Conservation (phyloP, 2,329 filamentous ascomycete species). For the Colletotrichum sp. region DNA sequence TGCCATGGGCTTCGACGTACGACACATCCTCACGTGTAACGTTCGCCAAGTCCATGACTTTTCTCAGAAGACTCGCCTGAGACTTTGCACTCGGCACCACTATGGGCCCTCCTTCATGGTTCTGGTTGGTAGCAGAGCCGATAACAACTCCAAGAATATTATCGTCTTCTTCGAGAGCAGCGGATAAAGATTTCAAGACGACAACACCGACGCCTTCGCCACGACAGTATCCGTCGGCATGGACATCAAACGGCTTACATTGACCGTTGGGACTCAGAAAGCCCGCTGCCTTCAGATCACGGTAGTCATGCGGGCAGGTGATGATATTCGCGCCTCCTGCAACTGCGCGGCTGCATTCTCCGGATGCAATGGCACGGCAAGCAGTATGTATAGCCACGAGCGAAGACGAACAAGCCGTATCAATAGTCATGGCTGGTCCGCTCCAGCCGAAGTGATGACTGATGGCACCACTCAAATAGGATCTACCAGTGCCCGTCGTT, state of each 20-base stretch:
- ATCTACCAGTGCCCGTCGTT: conserved; percentile 33
- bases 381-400: conserved; percentile 35
- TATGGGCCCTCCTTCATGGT: conserved; percentile 29
- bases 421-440: conserved; percentile 36
- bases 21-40: not conserved
- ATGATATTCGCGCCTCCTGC: conserved; percentile 46
- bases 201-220: conserved; percentile 51
- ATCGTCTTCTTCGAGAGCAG: conserved; percentile 53
- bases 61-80: conserved; percentile 46
- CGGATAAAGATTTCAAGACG: conserved; percentile 49
- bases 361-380: conserved; percentile 33
- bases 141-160: conserved; percentile 45
- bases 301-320: conserved; percentile 15
- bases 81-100: conserved; percentile 28
- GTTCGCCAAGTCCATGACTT: conserved; percentile 46
- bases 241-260: conserved; percentile 37
- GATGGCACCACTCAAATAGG: conserved; percentile 36
- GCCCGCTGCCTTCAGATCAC: conserved; percentile 25
- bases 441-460: conserved; percentile 40
- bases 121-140: conserved; percentile 43
- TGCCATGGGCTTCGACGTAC: conserved; percentile 48
- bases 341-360: conserved; percentile 37
- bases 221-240: conserved; percentile 53
- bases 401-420: conserved; percentile 44
- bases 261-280: conserved; percentile 35